Evolutionary conservation across 2,329 filamentous ascomycete genomes (phyloP).

Genomic region (Colletotrichum plurivorum): DNA sequence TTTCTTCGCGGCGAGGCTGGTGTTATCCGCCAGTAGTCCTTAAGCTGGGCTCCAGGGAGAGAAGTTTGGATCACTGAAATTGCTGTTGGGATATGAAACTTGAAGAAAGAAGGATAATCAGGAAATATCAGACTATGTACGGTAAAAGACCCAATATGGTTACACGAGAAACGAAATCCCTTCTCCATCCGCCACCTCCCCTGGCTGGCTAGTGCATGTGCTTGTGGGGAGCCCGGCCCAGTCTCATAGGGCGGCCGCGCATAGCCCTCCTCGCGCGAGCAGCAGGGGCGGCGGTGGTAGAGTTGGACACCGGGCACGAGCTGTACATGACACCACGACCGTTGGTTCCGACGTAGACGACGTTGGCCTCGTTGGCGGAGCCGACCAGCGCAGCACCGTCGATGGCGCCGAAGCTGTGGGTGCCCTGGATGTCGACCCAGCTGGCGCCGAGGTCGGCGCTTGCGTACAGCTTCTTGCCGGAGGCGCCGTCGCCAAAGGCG

Average conservation of each 20-base stretch:
- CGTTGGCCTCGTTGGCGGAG: conserved; percentile 59
- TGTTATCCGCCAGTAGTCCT: too few relatives aligned
- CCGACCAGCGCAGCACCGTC: conserved; percentile 57
- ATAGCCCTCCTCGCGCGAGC: not conserved
- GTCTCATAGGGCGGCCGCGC: conserved; percentile 14
- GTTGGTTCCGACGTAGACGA: conserved; percentile 66
- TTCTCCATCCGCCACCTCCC: not conserved
- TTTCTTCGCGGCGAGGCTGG: too few relatives aligned
- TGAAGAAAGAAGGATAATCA: not conserved
- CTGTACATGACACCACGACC: conserved; percentile 60
- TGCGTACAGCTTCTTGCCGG: conserved; percentile 60
- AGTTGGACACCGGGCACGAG: conserved; percentile 27
- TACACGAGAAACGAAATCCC: not conserved
- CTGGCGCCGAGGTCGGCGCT: conserved; percentile 58
- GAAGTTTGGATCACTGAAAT: too few relatives aligned
- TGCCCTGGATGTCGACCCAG: conserved; percentile 63
- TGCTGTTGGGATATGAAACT: not conserved
- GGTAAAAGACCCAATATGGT: not conserved
- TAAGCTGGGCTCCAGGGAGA: too few relatives aligned
- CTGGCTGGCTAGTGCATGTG: conserved; percentile 4
- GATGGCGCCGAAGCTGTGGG: conserved; percentile 61
- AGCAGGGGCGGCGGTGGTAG: not conserved
- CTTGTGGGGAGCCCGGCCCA: conserved; percentile 6
- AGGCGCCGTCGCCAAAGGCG: conserved; percentile 59
- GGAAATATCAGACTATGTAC: not conserved